These are phyloP conservation scores for Adiantum capillusveneris DNA, from an alignment of 75 land plant species.

Conservation along the genomic window DNA sequence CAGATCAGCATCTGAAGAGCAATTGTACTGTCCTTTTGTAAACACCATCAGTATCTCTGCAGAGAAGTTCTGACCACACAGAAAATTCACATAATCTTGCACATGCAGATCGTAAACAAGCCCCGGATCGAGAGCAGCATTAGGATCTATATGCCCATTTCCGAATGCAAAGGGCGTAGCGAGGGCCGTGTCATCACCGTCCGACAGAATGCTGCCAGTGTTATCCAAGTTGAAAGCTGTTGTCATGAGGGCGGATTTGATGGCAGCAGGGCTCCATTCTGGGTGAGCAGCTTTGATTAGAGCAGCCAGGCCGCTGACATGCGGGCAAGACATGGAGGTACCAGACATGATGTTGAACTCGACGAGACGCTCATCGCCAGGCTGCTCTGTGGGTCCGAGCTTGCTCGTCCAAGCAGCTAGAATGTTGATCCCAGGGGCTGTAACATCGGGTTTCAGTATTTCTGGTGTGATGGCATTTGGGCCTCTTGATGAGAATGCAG, in stretches of 20 bases:
- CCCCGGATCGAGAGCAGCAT: slow-evolving; percentile 59
- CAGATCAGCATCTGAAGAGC: slow-evolving; percentile 23
- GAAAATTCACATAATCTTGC: slow-evolving; percentile 58
- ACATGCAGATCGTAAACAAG: slow-evolving; percentile 51
- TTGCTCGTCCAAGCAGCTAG: slow-evolving; percentile 64
- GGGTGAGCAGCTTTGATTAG: slow-evolving; percentile 58
- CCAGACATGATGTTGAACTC: slow-evolving; percentile 61
- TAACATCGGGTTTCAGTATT: slow-evolving; percentile 56
- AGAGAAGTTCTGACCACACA: slow-evolving; percentile 40
- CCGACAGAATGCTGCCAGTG: slow-evolving; percentile 23
- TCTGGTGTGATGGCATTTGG: slow-evolving; percentile 36
- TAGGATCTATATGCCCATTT: slow-evolving; percentile 43
- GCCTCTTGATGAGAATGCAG: slow-evolving; percentile 72
- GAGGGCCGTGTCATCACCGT: slow-evolving; percentile 43
- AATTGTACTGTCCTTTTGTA: slow-evolving; percentile 30
- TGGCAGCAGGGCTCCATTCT: slow-evolving; percentile 63
- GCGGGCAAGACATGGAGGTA: slow-evolving; percentile 85
- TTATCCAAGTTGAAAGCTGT: slow-evolving; percentile 54
- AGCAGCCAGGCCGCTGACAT: slow-evolving; percentile 65
- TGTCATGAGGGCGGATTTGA: slow-evolving; percentile 79
- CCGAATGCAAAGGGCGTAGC: slow-evolving; percentile 18
- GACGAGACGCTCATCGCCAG: slow-evolving; percentile 37
- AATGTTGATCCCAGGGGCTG: slow-evolving; percentile 64
- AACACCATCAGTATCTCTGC: slow-evolving; percentile 48
- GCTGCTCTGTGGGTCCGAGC: slow-evolving; percentile 44